Conservation (phyloP, 139 green algal genomes). For the Volvox reticuliferus region DNA sequence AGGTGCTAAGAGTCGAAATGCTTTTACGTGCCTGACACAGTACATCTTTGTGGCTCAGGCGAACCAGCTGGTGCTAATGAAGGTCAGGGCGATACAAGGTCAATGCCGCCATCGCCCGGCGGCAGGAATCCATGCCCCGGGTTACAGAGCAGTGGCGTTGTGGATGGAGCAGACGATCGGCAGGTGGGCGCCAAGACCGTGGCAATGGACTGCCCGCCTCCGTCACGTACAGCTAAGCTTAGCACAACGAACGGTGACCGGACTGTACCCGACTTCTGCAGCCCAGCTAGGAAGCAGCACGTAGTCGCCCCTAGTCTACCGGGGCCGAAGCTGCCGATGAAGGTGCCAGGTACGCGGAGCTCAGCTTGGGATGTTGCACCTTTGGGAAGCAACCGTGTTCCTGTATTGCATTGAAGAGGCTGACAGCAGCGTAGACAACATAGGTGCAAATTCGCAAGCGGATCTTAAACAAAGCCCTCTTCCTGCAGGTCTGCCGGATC, state of each 20-base stretch:
- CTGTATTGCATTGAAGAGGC: too few relatives aligned
- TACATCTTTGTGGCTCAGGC: not conserved
- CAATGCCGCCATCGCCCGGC: not conserved
- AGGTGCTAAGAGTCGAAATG: too few relatives aligned
- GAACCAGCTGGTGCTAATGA: not conserved
- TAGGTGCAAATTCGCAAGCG: too few relatives aligned
- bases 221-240: too few relatives aligned
- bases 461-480: too few relatives aligned
- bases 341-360: not conserved
- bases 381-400: too few relatives aligned
- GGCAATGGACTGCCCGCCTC: too few relatives aligned
- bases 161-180: too few relatives aligned
- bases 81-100: not conserved
- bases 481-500: too few relatives aligned
- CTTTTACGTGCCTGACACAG: too few relatives aligned
- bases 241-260: not conserved
- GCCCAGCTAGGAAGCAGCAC: slow-evolving; percentile 22
- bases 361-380: not conserved
- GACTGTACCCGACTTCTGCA: slow-evolving; percentile 33
- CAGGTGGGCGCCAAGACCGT: too few relatives aligned
- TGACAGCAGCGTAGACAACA: too few relatives aligned
- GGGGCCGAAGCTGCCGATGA: not conserved
- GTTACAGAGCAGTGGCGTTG: not conserved
- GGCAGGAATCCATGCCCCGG: not conserved
- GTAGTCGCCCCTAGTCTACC: not conserved